Base-by-base conservation (phyloP, 768 basidiomycete genomes). In the Tricholoma hemisulphureum region DNA sequence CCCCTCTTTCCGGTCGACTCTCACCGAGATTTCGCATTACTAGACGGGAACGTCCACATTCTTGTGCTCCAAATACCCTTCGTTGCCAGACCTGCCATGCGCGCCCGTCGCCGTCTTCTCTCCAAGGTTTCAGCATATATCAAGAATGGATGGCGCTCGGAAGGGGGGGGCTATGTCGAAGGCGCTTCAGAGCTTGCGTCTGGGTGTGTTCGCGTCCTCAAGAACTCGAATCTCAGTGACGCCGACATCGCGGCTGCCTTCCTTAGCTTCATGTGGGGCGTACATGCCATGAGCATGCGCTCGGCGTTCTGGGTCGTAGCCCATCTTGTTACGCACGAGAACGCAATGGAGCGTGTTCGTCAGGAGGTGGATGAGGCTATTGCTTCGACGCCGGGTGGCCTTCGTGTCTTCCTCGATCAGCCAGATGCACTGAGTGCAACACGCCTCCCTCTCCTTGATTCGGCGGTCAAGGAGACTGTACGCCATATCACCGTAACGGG, bases 231-330 rank as follows among this genome's bases (percentile, higher is more conserved):
- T 32, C 29, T 51, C 29, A 34, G 31, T 20, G 51, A 51, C 5
- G 34, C 23, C n/a, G n/a, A 51, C 23, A 24, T 51, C 31, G 31
- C 14, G 6, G 29, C 51, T 8, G 29, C 51, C n/a, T 34, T 51
- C 5, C 51, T 51, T 11, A 34, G 11, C 34, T 51, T 51, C 16
- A 51, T 51, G 31, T 51, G 51, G 51, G 31, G 51, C 14, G 21
- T 51, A 51, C 51, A 51, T 10, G 23, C 51, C 18, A 51, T 51
- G 51, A 51, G 51, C 24, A 24, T 51, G 13, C 51, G 51, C 29
- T 51, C 51, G 11, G 14, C 34, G 21, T 51, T 51, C 21, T 51
- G 51, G 51, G 34, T 51, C 20, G n/a, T 51, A 31, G 51, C 51
- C 29, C 51, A 51, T 51, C 31, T 51, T 51, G 3, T 51, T 16